phyloP scores from a whole-genome alignment of 2,329 filamentous ascomycete species.

The Exophiala sideris region DNA sequence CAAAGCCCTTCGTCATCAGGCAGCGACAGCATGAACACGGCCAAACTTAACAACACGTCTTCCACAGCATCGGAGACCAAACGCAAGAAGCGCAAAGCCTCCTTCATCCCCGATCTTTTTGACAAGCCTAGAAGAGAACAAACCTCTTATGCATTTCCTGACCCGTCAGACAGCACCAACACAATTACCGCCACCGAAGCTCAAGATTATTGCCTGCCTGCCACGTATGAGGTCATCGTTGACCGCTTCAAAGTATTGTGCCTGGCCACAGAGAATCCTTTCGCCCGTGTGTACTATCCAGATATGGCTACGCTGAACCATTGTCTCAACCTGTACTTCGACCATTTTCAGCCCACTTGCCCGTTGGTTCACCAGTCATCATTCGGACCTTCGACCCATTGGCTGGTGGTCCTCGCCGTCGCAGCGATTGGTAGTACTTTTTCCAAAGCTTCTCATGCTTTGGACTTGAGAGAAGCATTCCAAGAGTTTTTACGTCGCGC shows the following conservation, averaged over 20 bases:
- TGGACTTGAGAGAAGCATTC: slow-evolving; percentile 35
- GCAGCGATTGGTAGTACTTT: slow-evolving; percentile 41
- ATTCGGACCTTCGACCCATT: slow-evolving; percentile 39
- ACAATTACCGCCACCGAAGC: neutral
- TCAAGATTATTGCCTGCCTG: slow-evolving; percentile 12
- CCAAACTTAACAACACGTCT: slow-evolving; percentile 6
- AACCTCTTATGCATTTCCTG: slow-evolving; percentile 16
- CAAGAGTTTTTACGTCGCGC: slow-evolving; percentile 43
- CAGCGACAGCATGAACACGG: slow-evolving; percentile 16
- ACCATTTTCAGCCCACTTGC: slow-evolving; percentile 39
- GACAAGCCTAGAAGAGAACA: slow-evolving; percentile 10
- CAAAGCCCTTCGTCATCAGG: slow-evolving; percentile 22
- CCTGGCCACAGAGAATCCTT: slow-evolving; percentile 32
- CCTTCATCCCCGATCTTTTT: slow-evolving; percentile 13
- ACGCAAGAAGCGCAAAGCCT: slow-evolving; percentile 21
- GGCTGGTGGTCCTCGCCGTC: slow-evolving; percentile 40
- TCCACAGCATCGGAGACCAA: slow-evolving; percentile 13
- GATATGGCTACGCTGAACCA: slow-evolving; percentile 27
- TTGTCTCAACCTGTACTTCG: slow-evolving; percentile 38
- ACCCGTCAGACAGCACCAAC: slow-evolving; percentile 1
- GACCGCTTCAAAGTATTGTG: slow-evolving; percentile 34
- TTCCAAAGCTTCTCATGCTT: slow-evolving; percentile 29
- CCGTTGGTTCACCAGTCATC: slow-evolving; percentile 40
- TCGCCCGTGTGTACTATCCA: slow-evolving; percentile 36
- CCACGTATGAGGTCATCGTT: slow-evolving; percentile 31